These are phyloP conservation scores for Entomophthora muscae DNA, from an alignment of 371 early-diverging fungal species.

Conservation along the genomic window DNA sequence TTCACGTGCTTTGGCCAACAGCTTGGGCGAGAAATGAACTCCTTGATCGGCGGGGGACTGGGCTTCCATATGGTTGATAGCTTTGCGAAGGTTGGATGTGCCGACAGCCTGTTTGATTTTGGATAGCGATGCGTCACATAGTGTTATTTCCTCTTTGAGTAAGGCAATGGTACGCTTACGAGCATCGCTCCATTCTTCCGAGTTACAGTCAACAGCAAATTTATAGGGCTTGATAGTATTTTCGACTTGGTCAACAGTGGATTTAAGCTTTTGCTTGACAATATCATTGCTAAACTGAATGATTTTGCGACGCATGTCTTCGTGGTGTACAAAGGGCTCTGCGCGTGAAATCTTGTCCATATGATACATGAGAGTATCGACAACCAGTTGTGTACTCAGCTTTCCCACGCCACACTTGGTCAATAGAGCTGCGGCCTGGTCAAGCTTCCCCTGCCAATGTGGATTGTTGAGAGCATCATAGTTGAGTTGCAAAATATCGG, in stretches of 20 bases:
- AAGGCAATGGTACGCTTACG: conserved; percentile 49
- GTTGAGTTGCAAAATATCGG: conserved; percentile 41
- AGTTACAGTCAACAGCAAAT: conserved; percentile 84
- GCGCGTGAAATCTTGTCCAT: conserved; percentile 60
- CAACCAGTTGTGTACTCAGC: conserved; percentile 75
- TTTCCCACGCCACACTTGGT: conserved; percentile 90
- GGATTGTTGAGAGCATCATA: conserved; percentile 32
- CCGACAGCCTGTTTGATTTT: conserved; percentile 60
- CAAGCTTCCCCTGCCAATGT: conserved; percentile 71
- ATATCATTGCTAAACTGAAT: conserved; percentile 66
- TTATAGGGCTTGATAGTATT: conserved; percentile 97
- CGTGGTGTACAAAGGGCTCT: conserved; percentile 76
- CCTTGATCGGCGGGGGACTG: conserved; percentile 17
- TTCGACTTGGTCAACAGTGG: conserved; percentile 90
- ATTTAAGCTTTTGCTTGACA: conserved; percentile 61
- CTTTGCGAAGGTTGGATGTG: conserved; percentile 61
- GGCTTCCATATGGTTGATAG: conserved; percentile 42
- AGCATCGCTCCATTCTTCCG: conserved; percentile 83
- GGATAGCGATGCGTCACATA: conserved; percentile 47
- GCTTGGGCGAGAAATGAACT: conserved; percentile 38
- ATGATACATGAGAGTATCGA: conserved; percentile 62
- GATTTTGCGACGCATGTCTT: conserved; percentile 59
- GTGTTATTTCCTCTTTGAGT: conserved; percentile 56
- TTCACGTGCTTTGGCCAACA: conserved; percentile 62
- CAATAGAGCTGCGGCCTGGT: conserved; percentile 60